Evolutionary conservation across 2,329 filamentous ascomycete genomes (phyloP).

Genomic region (Mycosphaerella sp.): DNA sequence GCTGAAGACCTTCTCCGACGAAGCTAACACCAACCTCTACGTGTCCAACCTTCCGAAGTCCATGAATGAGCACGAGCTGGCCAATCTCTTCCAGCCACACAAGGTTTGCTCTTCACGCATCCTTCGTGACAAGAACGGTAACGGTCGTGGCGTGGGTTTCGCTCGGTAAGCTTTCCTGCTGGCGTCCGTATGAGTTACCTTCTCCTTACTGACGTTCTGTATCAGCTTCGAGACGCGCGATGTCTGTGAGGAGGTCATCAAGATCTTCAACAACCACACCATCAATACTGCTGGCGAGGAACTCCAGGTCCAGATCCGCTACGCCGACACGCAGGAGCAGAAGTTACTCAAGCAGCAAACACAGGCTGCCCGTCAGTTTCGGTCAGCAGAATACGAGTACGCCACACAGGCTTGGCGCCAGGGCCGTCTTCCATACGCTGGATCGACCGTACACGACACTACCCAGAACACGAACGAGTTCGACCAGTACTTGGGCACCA

Average conservation of each 20-base stretch:
- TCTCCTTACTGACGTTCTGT: constrained; percentile 14
- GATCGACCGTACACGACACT: constrained; percentile 20
- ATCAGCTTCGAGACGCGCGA: constrained; percentile 80
- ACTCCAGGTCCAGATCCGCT: constrained; percentile 83
- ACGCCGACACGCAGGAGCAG: constrained; percentile 92
- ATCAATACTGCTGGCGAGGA: constrained; percentile 61
- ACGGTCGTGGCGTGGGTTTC: constrained; percentile 95
- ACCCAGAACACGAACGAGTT: constrained; percentile 33
- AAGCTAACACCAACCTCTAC: constrained; percentile 87
- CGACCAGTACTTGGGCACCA: constrained; percentile 33
- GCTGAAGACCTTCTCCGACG: constrained; percentile 91
- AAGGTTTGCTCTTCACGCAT: constrained; percentile 92
- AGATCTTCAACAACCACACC: constrained; percentile 68
- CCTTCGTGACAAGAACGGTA: constrained; percentile 81
- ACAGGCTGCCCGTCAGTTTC: constrained; percentile 88
- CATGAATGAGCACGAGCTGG: constrained; percentile 80
- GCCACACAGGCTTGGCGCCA: constrained; percentile 32
- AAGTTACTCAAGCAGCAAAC: constrained; percentile 96
- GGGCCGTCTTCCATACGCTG: constrained; percentile 27
- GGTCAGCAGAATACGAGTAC: constrained; percentile 76
- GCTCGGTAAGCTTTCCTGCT: constrained; percentile 61
- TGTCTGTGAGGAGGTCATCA: constrained; percentile 83
- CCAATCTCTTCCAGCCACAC: constrained; percentile 70
- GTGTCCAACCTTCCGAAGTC: constrained; percentile 93
- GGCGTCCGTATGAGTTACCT: constrained; percentile 1